phyloP scores from a whole-genome alignment of 2,329 filamentous ascomycete genomes.

The Xylariaceae sp. region DNA sequence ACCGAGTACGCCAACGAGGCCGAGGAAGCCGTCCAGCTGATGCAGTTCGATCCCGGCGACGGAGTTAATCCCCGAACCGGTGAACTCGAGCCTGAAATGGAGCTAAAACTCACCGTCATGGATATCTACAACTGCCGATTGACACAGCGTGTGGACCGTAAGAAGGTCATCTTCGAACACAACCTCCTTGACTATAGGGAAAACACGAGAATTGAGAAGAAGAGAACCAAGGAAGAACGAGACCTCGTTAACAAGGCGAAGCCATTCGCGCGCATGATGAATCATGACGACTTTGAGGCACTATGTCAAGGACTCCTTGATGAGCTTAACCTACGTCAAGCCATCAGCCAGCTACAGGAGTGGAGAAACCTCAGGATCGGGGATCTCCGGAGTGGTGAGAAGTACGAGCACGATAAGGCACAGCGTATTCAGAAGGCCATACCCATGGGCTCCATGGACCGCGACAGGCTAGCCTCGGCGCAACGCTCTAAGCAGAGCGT shows the following conservation, averaged over 20 bases:
- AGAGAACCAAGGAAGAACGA: conserved; percentile 91
- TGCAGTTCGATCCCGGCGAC: conserved; percentile 97
- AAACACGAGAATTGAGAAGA: conserved; percentile 89
- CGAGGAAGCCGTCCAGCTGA: conserved; percentile 96
- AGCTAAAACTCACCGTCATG: conserved; percentile 97
- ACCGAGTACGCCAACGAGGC: conserved; percentile 98
- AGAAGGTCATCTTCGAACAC: conserved; percentile 97
- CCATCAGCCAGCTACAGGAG: conserved; percentile 89
- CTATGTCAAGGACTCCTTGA: conserved; percentile 86
- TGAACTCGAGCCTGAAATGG: conserved; percentile 92
- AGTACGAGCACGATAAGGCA: conserved; percentile 90
- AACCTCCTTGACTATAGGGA: conserved; percentile 92
- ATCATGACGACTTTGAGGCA: conserved; percentile 84
- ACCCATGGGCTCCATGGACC: conserved; percentile 83
- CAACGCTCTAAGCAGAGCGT: conserved; percentile 73
- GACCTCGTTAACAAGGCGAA: conserved; percentile 93
- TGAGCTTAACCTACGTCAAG: conserved; percentile 88
- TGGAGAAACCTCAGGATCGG: conserved; percentile 88
- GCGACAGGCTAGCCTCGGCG: conserved; percentile 74
- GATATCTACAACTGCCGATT: conserved; percentile 95
- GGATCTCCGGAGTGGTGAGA: conserved; percentile 84
- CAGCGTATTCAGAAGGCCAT: conserved; percentile 71
- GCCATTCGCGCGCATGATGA: conserved; percentile 97
- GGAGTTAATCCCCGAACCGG: conserved; percentile 83
- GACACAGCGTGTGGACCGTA: conserved; percentile 89